Percentiles rank a stretch among this genome's conserved stretches.
Conservation (phyloP, 345 rosid genomes). For the Salix viminalis region DNA sequence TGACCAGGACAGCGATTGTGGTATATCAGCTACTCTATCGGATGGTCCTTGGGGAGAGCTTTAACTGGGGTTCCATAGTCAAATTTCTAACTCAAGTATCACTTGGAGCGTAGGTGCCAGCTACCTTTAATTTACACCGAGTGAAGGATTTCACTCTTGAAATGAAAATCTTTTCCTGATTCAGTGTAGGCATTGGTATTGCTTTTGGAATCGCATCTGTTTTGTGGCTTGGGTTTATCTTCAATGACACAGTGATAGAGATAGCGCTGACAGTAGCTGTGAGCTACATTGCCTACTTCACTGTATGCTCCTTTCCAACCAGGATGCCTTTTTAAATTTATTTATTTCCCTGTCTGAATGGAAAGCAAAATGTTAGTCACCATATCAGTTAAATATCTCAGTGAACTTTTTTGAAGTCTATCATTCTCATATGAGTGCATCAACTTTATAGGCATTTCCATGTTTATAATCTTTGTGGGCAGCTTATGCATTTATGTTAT, state of each 20-base stretch:
- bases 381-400: background rate
- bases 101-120: constrained; percentile 85
- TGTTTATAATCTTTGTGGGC: background rate
- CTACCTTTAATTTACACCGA: constrained; percentile 5
- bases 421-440: background rate
- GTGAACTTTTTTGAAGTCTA: background rate
- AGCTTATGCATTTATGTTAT: background rate
- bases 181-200: constrained; percentile 82
- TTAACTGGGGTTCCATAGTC: constrained; percentile 49
- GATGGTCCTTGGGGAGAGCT: constrained; percentile 72
- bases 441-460: background rate
- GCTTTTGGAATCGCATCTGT: constrained; percentile 88
- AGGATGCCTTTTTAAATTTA: background rate
- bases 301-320: constrained; percentile 49
- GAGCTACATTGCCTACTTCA: constrained; percentile 86
- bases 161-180: constrained; percentile 29
- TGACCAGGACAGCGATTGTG: constrained; percentile 87
- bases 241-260: constrained; percentile 89
- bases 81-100: constrained; percentile 64
- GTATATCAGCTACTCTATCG: constrained; percentile 82
- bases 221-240: constrained; percentile 90
- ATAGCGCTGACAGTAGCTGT: constrained; percentile 81
- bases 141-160: constrained; percentile 6
- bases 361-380: background rate
- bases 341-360: background rate